These are phyloP conservation scores for Taiwanofungus camphoratus DNA, from an alignment of 1,284 basidiomycete species.

Conservation along the genomic window DNA sequence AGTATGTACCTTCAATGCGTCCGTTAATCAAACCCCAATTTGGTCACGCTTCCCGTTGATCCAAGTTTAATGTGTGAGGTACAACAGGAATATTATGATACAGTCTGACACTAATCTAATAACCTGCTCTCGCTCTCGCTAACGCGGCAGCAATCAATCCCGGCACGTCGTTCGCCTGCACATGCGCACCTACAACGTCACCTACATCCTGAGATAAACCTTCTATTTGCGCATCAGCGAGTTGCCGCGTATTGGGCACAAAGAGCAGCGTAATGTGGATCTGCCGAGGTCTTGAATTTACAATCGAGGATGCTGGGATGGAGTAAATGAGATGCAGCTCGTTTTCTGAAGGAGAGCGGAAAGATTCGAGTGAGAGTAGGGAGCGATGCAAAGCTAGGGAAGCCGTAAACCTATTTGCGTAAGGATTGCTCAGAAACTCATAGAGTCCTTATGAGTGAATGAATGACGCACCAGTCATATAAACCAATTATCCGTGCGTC, in stretches of 20 bases:
- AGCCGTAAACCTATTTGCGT: constrained; percentile 69
- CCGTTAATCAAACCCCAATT: no score
- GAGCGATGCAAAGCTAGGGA: constrained; percentile 59
- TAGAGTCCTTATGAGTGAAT: no score
- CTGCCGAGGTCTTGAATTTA: constrained; percentile 18
- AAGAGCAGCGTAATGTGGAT: constrained; percentile 57
- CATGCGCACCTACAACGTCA: constrained; percentile 57
- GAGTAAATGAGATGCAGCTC: constrained; percentile 68
- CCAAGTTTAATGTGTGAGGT: no score
- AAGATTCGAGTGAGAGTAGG: constrained; percentile 54
- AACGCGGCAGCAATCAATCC: constrained; percentile 67
- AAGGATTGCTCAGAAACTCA: no score
- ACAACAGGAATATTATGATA: no score
- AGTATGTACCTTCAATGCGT: no score
- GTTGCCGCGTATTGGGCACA: constrained; percentile 56
- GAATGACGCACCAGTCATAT: constrained; percentile 57
- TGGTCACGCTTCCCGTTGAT: no score
- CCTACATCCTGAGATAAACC: constrained; percentile 50
- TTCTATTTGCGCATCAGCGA: constrained; percentile 51
- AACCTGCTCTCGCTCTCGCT: constrained; percentile 34
- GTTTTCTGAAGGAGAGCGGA: constrained; percentile 60
- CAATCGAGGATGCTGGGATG: constrained; percentile 27
- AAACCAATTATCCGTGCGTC: constrained; percentile 56
- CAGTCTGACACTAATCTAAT: no score
- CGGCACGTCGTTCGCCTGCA: constrained; percentile 64